These are phyloP conservation scores for Saturnispora besseyi DNA, from an alignment of 805 yeast species.

Conservation along the genomic window DNA sequence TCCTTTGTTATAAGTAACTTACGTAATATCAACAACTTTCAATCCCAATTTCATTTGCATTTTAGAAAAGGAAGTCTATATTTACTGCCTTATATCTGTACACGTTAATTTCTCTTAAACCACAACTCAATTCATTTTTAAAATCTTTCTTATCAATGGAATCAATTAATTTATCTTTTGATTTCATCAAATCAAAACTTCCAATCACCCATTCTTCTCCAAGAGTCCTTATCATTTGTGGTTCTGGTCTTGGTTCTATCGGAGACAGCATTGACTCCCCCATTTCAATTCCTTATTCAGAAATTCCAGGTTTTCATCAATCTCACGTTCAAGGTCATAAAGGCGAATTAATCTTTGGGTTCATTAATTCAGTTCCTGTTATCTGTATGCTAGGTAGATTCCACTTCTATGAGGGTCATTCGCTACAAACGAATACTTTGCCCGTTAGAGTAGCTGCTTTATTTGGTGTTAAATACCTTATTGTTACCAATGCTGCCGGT, in stretches of 20 bases:
- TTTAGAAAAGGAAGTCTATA: background rate
- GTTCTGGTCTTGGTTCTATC: constrained; percentile 89
- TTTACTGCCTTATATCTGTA: background rate
- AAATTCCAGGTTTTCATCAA: constrained; percentile 70
- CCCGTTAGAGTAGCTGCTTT: constrained; percentile 70
- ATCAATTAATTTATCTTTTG: background rate
- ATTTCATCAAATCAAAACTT: background rate
- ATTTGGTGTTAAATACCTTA: constrained; percentile 51
- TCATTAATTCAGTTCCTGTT: constrained; percentile 65
- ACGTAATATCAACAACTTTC: background rate
- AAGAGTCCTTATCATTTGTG: constrained; percentile 74
- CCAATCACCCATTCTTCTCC: constrained; percentile 32
- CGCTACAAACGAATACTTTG: constrained; percentile 72
- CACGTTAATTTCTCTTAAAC: background rate
- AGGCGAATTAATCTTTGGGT: constrained; percentile 75
- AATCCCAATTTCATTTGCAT: background rate
- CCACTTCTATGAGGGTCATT: constrained; percentile 88
- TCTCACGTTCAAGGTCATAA: constrained; percentile 90
- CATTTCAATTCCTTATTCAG: constrained; percentile 48
- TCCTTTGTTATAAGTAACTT: background rate
- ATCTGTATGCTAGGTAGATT: constrained; percentile 91
- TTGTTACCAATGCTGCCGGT: constrained; percentile 97
- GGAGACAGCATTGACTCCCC: constrained; percentile 31
- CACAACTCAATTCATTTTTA: background rate
- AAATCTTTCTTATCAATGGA: background rate